Conservation (phyloP, 306 rosid species). For the Prunus mira region DNA sequence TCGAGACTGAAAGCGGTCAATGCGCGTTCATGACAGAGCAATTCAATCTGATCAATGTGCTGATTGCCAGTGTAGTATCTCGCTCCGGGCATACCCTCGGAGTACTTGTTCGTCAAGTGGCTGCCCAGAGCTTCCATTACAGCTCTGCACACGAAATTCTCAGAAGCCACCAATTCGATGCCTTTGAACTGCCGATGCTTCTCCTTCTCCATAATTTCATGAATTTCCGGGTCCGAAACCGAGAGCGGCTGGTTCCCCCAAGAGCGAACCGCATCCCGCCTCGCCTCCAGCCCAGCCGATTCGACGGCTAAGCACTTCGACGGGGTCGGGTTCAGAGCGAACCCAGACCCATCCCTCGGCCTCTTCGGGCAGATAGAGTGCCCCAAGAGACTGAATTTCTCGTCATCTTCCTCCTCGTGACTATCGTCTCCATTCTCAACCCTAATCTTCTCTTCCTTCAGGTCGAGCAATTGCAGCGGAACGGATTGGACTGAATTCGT, state of each 20-base stretch:
- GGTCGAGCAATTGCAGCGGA: conserved; percentile 34
- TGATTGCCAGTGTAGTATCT: conserved; percentile 82
- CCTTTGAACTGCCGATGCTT: conserved; percentile 70
- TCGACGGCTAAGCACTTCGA: conserved; percentile 48
- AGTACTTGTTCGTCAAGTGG: conserved; percentile 85
- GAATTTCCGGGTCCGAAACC: conserved; percentile 66
- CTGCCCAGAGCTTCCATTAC: conserved; percentile 94
- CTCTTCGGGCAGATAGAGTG: conserved; percentile 56
- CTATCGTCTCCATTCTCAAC: conserved; percentile 30
- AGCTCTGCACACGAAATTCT: conserved; percentile 80
- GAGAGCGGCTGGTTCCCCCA: conserved; percentile 72
- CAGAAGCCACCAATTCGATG: conserved; percentile 88
- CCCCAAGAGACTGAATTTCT: conserved; percentile 56
- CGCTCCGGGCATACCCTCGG: conserved; percentile 90
- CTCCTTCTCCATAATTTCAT: conserved; percentile 78
- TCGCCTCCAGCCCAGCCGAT: conserved; percentile 41
- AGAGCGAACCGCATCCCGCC: conserved; percentile 50
- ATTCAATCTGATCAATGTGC: conserved; percentile 81
- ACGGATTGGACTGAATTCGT: conserved; percentile 21
- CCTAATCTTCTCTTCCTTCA: conserved; percentile 33
- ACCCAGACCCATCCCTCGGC: conserved; percentile 35
- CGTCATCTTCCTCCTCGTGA: conserved; percentile 20
- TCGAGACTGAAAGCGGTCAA: conserved; percentile 66
- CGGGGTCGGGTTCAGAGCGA: conserved; percentile 24
- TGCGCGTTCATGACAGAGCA: conserved; percentile 74